phyloP scores from a whole-genome alignment of 164 flowering plant genomes.

The Protea cynaroides region DNA sequence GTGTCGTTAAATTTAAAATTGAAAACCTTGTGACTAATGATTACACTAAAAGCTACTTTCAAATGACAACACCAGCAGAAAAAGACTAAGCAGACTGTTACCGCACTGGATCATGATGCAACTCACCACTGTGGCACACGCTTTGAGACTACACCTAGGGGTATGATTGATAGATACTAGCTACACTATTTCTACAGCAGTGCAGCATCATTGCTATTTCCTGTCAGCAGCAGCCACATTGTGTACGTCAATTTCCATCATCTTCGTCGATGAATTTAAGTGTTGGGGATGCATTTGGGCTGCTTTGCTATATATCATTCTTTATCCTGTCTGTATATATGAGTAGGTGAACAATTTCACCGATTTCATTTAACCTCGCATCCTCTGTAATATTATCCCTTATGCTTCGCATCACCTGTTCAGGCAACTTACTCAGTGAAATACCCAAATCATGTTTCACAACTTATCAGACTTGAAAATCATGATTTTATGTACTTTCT shows the following conservation, averaged over 20 bases:
- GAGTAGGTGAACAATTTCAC: slow-evolving; percentile 72
- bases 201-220: no score
- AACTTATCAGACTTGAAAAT: neutral
- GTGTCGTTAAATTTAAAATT: no score
- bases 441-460: neutral
- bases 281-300: slow-evolving; percentile 26
- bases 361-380: slow-evolving; percentile 60
- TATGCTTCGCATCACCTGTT: slow-evolving; percentile 90
- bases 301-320: slow-evolving; percentile 64
- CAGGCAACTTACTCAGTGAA: slow-evolving; percentile 4
- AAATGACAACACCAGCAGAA: neutral
- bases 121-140: neutral
- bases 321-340: slow-evolving; percentile 90
- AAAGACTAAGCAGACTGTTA: neutral
- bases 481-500: slow-evolving; percentile 59
- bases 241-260: slow-evolving; percentile 9
- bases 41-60: no score
- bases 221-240: neutral
- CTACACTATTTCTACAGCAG: neutral
- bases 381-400: slow-evolving; percentile 91
- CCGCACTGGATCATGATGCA: no score
- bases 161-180: neutral
- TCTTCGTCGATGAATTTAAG: slow-evolving; percentile 17
- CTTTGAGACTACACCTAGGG: neutral
- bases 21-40: no score